Evolutionary conservation across 306 rosid species (phyloP).

Genomic region (Aeschynomene evenia): DNA sequence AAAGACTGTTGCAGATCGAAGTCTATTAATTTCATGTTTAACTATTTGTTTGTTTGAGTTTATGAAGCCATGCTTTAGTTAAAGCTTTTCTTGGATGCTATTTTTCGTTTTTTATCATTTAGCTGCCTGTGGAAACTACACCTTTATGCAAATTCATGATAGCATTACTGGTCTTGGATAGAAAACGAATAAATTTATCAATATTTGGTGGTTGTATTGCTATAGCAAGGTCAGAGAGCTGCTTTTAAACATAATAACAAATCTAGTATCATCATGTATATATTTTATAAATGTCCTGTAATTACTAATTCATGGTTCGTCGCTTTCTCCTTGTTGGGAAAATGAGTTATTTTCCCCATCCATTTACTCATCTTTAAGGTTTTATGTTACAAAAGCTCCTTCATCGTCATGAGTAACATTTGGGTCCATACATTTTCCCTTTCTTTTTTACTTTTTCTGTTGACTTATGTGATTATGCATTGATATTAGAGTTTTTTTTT

Average conservation of each 20-base stretch:
- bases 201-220: neutral
- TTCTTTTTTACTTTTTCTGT: neutral
- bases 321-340: conserved; percentile 1
- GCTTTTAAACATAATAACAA: conserved; percentile 5
- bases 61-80: neutral
- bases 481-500: conserved; percentile 20
- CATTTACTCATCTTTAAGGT: neutral
- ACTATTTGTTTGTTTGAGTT: neutral
- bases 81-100: conserved; percentile 18
- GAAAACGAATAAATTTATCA: conserved; percentile 11
- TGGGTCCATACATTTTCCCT: neutral
- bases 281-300: conserved; percentile 12
- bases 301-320: neutral
- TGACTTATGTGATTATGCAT: conserved; percentile 17
- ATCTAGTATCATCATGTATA: neutral
- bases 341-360: conserved; percentile 5
- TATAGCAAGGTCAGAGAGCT: neutral
- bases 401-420: conserved; percentile 1
- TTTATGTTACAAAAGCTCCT: conserved; percentile 3
- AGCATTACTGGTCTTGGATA: neutral
- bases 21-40: neutral
- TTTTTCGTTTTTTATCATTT: neutral
- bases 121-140: neutral
- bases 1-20: neutral
- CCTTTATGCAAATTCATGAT: conserved; percentile 11